phyloP scores from a whole-genome alignment of 1,284 basidiomycete genomes.

The Cutaneotrichosporon cavernicola region DNA sequence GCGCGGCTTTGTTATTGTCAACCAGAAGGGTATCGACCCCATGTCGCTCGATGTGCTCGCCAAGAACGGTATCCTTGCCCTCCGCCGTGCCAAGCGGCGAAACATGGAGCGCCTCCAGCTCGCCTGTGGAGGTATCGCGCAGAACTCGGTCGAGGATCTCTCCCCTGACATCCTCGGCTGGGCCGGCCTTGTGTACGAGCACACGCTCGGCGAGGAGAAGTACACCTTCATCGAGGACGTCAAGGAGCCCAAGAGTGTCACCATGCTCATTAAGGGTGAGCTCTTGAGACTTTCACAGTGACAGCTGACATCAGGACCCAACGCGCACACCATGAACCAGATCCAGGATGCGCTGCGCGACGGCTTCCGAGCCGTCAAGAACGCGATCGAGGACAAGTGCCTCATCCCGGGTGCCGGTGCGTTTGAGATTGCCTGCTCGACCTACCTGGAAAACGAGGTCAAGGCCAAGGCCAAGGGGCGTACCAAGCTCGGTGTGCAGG shows the following conservation, averaged over 20 bases:
- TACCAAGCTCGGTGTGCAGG: slow-evolving; percentile 94
- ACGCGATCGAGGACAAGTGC: slow-evolving; percentile 85
- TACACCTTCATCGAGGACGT: slow-evolving; percentile 98
- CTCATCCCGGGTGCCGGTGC: slow-evolving; percentile 94
- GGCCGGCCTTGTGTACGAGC: slow-evolving; percentile 98
- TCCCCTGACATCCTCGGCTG: slow-evolving; percentile 88
- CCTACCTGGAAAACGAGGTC: slow-evolving; percentile 69
- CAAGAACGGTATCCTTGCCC: slow-evolving; percentile 93
- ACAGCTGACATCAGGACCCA: slow-evolving; percentile 62
- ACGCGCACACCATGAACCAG: slow-evolving; percentile 92
- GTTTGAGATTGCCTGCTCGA: slow-evolving; percentile 92
- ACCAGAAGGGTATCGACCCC: slow-evolving; percentile 99
- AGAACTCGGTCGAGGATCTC: slow-evolving; percentile 97
- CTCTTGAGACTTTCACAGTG: not conserved
- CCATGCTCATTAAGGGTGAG: slow-evolving; percentile 88
- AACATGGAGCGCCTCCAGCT: slow-evolving; percentile 96
- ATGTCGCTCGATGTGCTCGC: slow-evolving; percentile 93
- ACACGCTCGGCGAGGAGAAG: slow-evolving; percentile 98
- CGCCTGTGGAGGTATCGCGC: slow-evolving; percentile 89
- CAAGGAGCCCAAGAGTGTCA: slow-evolving; percentile 93
- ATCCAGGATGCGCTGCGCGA: slow-evolving; percentile 97
- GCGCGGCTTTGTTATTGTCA: slow-evolving; percentile 93
- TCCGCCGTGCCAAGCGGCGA: slow-evolving; percentile 92
- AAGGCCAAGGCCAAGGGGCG: slow-evolving; percentile 92
- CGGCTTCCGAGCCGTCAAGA: slow-evolving; percentile 94